Evolutionary conservation across 75 land plant genomes (phyloP), one percentile per base, ranked within the genome.

Genomic region (Picea glauca): DNA sequence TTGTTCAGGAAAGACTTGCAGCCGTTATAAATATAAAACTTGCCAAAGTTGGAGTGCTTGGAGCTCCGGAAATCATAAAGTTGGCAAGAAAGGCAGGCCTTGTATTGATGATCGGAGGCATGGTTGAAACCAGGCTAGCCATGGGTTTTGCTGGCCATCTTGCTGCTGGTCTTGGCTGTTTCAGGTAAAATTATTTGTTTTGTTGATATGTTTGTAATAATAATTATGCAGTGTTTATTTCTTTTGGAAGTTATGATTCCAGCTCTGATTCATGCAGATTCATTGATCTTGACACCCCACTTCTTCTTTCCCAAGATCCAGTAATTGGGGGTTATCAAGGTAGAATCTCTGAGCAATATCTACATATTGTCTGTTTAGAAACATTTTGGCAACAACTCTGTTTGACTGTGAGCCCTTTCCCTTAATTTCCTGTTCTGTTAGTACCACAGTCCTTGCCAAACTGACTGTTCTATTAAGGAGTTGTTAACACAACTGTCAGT

Each of bases 91-190:
- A 78, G 38, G 81, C 86, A 13, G 92, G 92, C 50, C 56, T 92
- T 21, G 77, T 46, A 54, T 77, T 94, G 56, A 94, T 94, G 96
- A 88, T 94, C 64, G 96, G 96, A 58, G 96, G 96, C 77, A 93
- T 93, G 96, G 94, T 93, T 76, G 96, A 93, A 56, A 93, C 96
- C 50, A 87, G 94, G 60, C 81, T 93, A 21, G 96, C 89, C 30
- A 93, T 93, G 96, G 96, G 96, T 23, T 94, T 92, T 87, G 85
- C 96, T 82, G 96, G 88, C 68, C 92, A 94, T 84, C 79, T 94
- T 62, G 94, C 94, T 83, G 94, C 96, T 82, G 96, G 96, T 18
- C 78, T 94, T 78, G 89, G 91, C 6, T 88, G 91, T 77, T 94
- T 94, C 90, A 92, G 79, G 96, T 91, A 80, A 75, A 56, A 38